Conservation (phyloP, 2,329 filamentous ascomycete genomes). For the Dendryphion nanum region DNA sequence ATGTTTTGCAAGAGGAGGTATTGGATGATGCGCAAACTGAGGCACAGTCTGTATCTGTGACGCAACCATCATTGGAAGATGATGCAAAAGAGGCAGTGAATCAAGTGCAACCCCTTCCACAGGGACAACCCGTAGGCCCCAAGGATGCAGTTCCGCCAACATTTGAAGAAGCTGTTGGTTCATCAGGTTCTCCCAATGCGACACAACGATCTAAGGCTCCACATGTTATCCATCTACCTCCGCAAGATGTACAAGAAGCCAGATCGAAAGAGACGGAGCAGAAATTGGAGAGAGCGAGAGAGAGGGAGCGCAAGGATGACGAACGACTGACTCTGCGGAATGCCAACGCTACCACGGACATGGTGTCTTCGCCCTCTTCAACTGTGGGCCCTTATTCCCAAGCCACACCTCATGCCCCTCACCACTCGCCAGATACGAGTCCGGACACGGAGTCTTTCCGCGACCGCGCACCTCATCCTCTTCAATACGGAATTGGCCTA, state of each 20-base stretch:
- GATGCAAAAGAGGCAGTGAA: slow-evolving; percentile 12
- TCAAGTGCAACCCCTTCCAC: no score
- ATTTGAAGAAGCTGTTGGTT: slow-evolving; percentile 36
- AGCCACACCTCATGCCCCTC: slow-evolving; percentile 67
- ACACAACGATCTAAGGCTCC: slow-evolving; percentile 20
- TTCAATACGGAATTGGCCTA: slow-evolving; percentile 30
- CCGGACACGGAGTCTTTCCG: slow-evolving; percentile 60
- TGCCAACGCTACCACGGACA: slow-evolving; percentile 23
- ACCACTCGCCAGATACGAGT: slow-evolving; percentile 71
- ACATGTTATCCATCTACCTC: slow-evolving; percentile 48
- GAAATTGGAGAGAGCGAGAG: slow-evolving; percentile 36
- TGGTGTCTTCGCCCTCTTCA: slow-evolving; percentile 57
- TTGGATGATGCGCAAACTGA: slow-evolving; percentile 10
- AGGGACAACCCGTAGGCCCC: slow-evolving; percentile 12
- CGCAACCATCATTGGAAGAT: slow-evolving; percentile 7
- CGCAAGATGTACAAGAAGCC: slow-evolving; percentile 51
- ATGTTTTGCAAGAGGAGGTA: slow-evolving; percentile 15
- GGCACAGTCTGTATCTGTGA: slow-evolving; percentile 3
- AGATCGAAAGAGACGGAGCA: slow-evolving; percentile 42
- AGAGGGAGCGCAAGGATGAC: slow-evolving; percentile 41
- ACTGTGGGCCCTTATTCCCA: slow-evolving; percentile 68
- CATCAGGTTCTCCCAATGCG: slow-evolving; percentile 25
- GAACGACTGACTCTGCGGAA: slow-evolving; percentile 29
- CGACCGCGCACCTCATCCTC: slow-evolving; percentile 27
- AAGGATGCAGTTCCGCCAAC: slow-evolving; percentile 24